Conservation (phyloP, 2,329 filamentous ascomycete genomes). For the Exophiala lecanii-corni region DNA sequence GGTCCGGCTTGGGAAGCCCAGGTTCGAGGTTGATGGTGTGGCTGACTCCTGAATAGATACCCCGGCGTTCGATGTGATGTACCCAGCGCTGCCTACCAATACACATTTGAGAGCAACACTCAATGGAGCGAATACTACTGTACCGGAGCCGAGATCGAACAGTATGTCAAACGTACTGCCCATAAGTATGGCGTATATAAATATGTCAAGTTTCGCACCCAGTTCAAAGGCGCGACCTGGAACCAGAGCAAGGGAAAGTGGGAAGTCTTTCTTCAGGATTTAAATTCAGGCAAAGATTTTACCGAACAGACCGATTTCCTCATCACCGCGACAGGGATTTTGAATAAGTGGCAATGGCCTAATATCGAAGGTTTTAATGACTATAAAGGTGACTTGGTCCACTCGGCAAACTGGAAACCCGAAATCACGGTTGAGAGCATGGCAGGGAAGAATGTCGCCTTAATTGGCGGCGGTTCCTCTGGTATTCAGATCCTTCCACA, state of each 20-base stretch:
- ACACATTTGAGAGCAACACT: too few species aligned
- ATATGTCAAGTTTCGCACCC: slow-evolving; percentile 21
- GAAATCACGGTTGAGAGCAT: slow-evolving; percentile 22
- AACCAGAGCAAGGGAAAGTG: slow-evolving; percentile 8
- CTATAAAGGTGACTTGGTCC: slow-evolving; percentile 28
- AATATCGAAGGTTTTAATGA: slow-evolving; percentile 26
- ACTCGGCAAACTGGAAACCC: slow-evolving; percentile 28
- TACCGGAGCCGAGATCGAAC: too few species aligned
- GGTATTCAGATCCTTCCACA: slow-evolving; percentile 37
- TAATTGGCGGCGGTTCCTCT: slow-evolving; percentile 31
- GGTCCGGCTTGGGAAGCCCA: too few species aligned
- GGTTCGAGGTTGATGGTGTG: too few species aligned
- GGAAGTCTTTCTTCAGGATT: slow-evolving; percentile 5
- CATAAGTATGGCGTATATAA: slow-evolving; percentile 20
- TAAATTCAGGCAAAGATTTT: slow-evolving; percentile 6
- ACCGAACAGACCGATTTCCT: slow-evolving; percentile 32
- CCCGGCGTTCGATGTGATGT: too few species aligned
- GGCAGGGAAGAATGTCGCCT: slow-evolving; percentile 26
- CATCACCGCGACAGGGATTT: slow-evolving; percentile 30
- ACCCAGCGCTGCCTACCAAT: too few species aligned
- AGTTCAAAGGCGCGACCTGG: slow-evolving; percentile 18
- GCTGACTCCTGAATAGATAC: too few species aligned
- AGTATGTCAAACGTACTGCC: slow-evolving; percentile 17
- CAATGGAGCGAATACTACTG: too few species aligned
- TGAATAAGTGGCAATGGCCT: slow-evolving; percentile 31